Base-by-base conservation (phyloP, 139 green algal species). In the Microglena sp. region DNA sequence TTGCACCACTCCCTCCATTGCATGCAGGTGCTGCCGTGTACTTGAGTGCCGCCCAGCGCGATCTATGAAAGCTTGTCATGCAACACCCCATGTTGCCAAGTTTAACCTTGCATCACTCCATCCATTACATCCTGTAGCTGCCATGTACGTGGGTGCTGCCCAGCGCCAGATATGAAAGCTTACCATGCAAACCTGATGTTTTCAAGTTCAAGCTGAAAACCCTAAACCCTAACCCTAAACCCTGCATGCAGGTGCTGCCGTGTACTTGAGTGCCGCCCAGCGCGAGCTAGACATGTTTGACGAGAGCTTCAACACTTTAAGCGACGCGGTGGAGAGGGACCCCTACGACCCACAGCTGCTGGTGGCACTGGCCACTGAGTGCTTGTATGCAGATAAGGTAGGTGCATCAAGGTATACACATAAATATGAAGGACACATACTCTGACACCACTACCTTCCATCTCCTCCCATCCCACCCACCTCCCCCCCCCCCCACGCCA, bases 291-390 rank as follows among this genome's bases (percentile, higher is more conserved):
- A 66, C 24, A 31, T 33, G 24, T 67, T 70, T 56, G 59, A 74
- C 3, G 50, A 31, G 24, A 62, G 33, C 57, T 43, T 79, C 24
- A 8, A 27, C 32, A 76, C 68, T 2, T 64, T 81, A 18, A 59
- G 18, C 4, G 29, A 15, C 1, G 69, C 74, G 0, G 28, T 77
- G 54, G 60, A 81, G 2, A 22, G 21, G 32, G n/a, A 32, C 0
- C 73, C 68, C 0, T 24, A 56, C 0, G 53, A 72, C 3, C 53
- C 64, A 2, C 3, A 50, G 31, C 69, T 81, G 26, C 63, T 84
- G 43, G 33, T 72, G 27, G 73, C 58, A 28, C 67, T 84, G 35
- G 77, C 56, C 15, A 55, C 50, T 5, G 73, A 84, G 67, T 72
- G 63, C 32, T 62, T 84, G 32, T 70, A 75, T 22, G 35, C 45